Evolutionary conservation across 192 early-diverging fungal species (phyloP).

Genomic region (Coemansia sp.): DNA sequence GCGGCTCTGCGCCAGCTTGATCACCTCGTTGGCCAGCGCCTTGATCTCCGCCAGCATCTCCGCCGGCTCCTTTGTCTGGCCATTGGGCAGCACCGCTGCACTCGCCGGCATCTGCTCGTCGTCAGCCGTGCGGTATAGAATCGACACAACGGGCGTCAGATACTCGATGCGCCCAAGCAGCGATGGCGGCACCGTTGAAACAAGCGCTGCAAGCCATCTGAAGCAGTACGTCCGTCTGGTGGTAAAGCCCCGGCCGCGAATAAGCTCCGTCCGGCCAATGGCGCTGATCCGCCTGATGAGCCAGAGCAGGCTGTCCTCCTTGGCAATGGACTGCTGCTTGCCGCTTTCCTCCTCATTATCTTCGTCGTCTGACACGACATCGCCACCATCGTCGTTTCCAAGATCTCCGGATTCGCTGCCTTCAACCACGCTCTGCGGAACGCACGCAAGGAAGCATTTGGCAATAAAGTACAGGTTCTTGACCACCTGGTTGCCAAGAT

Average conservation of each 20-base stretch:
- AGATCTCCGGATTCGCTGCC: constrained; percentile 4
- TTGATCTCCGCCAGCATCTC: constrained; percentile 67
- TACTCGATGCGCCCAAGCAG: constrained; percentile 62
- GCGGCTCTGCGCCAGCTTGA: constrained; percentile 70
- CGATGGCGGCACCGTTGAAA: constrained; percentile 59
- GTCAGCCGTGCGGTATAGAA: constrained; percentile 79
- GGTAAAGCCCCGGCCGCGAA: constrained; percentile 28
- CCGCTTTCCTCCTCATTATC: constrained; percentile 53
- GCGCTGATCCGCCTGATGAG: constrained; percentile 35
- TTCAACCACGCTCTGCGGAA: constrained; percentile 12
- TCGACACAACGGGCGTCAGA: constrained; percentile 69
- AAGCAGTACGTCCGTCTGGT: constrained; percentile 77
- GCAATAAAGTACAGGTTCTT: constrained; percentile 95
- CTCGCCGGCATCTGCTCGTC: constrained; percentile 48
- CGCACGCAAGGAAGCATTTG: constrained; percentile 61
- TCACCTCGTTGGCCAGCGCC: constrained; percentile 74
- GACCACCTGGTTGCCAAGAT: constrained; percentile 83
- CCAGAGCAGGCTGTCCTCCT: constrained; percentile 49
- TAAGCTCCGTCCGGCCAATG: constrained; percentile 47
- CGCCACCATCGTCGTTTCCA: constrained; percentile 10
- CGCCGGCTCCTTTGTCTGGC: constrained; percentile 21
- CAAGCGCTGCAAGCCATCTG: constrained; percentile 90
- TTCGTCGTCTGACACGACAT: constrained; percentile 21
- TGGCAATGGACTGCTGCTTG: constrained; percentile 16
- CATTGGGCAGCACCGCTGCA: constrained; percentile 6